Evolutionary conservation across 1,284 basidiomycete genomes (phyloP), one percentile per base, ranked within the genome.

Genomic region (Meira miltonrushii): DNA sequence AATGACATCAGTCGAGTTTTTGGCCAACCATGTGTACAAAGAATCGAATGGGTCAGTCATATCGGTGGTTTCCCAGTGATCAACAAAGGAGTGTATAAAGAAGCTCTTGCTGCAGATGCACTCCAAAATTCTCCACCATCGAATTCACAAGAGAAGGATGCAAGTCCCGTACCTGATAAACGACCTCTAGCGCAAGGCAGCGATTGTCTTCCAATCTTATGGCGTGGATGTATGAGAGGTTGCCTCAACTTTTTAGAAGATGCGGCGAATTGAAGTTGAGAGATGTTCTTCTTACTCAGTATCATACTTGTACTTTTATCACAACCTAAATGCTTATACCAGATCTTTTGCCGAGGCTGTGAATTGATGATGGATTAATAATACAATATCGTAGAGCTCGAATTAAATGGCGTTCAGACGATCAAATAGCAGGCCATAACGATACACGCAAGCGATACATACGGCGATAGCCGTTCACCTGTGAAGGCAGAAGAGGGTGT

Each of bases 391-490:
- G 40, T 15, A 15, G 5, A 43, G 11, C 3, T 43, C 19, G 19
- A 43, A 19, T 5, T n/a, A 11, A 23, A 10, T 40, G 58, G 5
- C 17, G 50, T 3, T 39, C 28, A 72, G 9, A 71, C 44, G 28
- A 74, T 44, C 25, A 67, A 57, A 64, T 77, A 75, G 10, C 67
- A 54, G 9, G 75, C 75, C 75, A 78, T 77, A 57, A 75, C 59
- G 51, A 78, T 57, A 57, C 74, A 77, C 4, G 71, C 74, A 40
- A 78, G 50, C 17, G 74, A 74, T 39, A 74, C 74, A 53, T 78
- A 78, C 3, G 75, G 75, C 17, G 71, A 74, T 19, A 78, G 50
- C 12, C 75, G 64, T 58, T 78, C 75, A 55, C 75, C 75, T 76
- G 62, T n/a, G 10, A 39, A n/a, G 23, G 39, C 3, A 17, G 17